Evolutionary conservation across 2,329 filamentous ascomycete genomes (phyloP), one percentile per base, ranked within the genome.

Genomic region (Stemphylium beticola): DNA sequence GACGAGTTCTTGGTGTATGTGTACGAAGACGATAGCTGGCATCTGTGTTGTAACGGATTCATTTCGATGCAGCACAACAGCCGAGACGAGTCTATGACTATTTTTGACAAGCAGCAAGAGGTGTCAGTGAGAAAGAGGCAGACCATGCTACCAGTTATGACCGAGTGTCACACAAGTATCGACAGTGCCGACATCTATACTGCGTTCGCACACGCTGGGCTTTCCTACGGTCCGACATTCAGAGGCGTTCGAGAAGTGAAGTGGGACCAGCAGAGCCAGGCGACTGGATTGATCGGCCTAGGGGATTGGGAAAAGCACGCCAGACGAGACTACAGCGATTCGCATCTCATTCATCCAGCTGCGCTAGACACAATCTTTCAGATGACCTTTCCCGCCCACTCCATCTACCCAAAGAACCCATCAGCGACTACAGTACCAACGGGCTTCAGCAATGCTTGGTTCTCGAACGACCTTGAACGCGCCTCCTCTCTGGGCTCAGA

Each of bases 41-140:
- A 46, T 10, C 56, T 68, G 10, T 66, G 72, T 40, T 65, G 60
- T 31, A 40, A 61, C 1, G 69, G 69, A 3, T 36, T 53, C 2
- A 42, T 65, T 37, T 52, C 59, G 5, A 49, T 68, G 1, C 49
- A 62, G 7, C 42, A 52, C 20, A n/a, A 34, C 4, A 10, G 29
- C 8, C 22, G 20, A 2, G n/a, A 6, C 10, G 11, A 43, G 4
- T 22, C 4, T 6, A 22, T 22, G 6, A 31, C 9, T 6, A 24
- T n/a, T 5, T 14, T 12, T 12, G 17, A 38, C 3, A 32, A 50
- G 26, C 18, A n/a, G 24, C 37, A 24, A 7, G 22, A 5, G 22
- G 2, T 7, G 8, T 12, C 4, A 24, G 17, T 5, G 32, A 9
- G 18, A 29, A 14, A 45, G 26, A 7, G 47, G 34, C 17, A 14